Evolutionary conservation across 371 early-diverging fungal genomes (phyloP), one percentile per base, ranked within the genome.

Genomic region (Lichtheimia ornata): DNA sequence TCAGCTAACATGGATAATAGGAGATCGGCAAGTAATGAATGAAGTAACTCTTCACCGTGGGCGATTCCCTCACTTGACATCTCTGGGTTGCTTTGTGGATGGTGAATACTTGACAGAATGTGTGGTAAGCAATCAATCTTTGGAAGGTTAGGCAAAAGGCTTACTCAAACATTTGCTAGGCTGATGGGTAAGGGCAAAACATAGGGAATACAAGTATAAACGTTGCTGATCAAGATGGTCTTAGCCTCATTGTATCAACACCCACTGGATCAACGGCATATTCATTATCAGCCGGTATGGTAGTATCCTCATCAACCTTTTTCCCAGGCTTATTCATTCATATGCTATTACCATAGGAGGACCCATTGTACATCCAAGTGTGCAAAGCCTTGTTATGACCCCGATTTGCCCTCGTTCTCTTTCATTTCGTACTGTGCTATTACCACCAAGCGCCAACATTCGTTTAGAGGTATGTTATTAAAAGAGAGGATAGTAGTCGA

Each of bases 201-300:
- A 1, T 35, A 9, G 35, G 9, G 35, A 35, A 9, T 11, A 35
- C 6, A 9, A 35, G 6, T 35, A 35, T 28, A 11, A 35, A 35
- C 35, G 11, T 35, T 6, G 35, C 35, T 35, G 35, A 35, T 35
- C 35, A 35, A 35, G 35, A 35, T 9, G 6, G 41, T 50, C 7
- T 40, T 69, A 81, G 92, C 2, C 67, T 93, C 20, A 88, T 96
- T 45, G 87, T 97, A 1, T 87, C 92, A 5, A 96, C 98, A 4
- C 96, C 97, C 0, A 97, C 97, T 6, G 97, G 97, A 4, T 95
- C 95, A 4, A 97, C 97, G 0, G 97, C 97, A 0, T 97, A 97
- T 70, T 91, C 93, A 2, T 77, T 96, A 35, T 93, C 94, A 22
- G 94, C 95, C 11, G 2, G 94, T 52, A 25, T 22, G 25, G 15